Conservation (phyloP, 805 yeast genomes). For the Starmerella vitae region DNA sequence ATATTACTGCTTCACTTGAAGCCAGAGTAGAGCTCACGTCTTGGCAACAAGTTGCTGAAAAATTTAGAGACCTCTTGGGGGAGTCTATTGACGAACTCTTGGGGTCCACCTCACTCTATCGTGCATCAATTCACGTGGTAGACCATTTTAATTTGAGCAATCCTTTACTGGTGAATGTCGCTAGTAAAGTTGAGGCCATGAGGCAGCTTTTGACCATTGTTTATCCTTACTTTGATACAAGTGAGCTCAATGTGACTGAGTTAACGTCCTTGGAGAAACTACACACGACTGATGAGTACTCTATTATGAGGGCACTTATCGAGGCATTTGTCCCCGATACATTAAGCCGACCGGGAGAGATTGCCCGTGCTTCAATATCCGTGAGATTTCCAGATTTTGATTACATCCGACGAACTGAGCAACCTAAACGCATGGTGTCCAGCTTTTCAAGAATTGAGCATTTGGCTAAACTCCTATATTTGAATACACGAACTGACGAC, state of each 20-base stretch:
- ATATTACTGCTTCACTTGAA: not conserved
- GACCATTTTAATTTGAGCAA: conserved; percentile 10
- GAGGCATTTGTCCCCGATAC: conserved; percentile 13
- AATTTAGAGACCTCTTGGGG: conserved; percentile 20
- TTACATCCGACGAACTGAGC: not conserved
- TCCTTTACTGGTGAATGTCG: conserved; percentile 12
- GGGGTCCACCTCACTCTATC: conserved; percentile 18
- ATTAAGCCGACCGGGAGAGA: not conserved
- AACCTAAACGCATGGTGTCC: conserved; percentile 1
- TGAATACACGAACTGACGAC: not conserved
- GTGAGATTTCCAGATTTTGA: not conserved
- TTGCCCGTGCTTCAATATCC: not conserved
- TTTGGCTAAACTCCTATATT: not conserved
- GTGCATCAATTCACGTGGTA: conserved; percentile 10
- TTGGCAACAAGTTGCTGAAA: conserved; percentile 21
- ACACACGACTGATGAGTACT: conserved; percentile 25
- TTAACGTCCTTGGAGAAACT: conserved; percentile 24
- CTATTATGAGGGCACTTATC: conserved; percentile 20
- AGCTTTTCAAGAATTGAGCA: not conserved
- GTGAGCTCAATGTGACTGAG: conserved; percentile 13
- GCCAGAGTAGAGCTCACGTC: not conserved
- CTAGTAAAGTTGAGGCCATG: conserved; percentile 26
- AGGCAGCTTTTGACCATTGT: conserved; percentile 23
- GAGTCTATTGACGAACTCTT: conserved; percentile 22
- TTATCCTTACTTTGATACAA: conserved; percentile 13